Conservation (phyloP, 164 flowering plant species). For the Warburgia ugandensis region DNA sequence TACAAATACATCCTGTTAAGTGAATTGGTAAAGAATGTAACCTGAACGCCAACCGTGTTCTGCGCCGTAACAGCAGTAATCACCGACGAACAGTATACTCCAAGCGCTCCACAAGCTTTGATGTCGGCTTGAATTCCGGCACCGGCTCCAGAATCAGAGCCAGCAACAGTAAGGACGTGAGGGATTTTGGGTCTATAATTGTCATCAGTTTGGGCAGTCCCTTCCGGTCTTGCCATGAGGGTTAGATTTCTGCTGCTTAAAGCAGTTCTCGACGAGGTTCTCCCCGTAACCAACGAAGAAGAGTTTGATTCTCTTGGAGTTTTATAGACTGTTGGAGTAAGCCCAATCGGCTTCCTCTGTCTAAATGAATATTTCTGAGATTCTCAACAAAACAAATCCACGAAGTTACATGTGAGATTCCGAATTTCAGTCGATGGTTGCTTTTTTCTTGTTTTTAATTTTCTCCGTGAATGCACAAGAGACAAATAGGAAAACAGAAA, state of each 20-base stretch:
- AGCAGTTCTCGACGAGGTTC: background rate
- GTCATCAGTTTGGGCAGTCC: background rate
- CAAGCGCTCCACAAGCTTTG: conserved; percentile 81
- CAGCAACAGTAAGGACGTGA: conserved; percentile 61
- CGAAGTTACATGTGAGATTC: too few species aligned
- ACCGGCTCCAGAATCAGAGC: conserved; percentile 96
- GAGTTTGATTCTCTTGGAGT: too few species aligned
- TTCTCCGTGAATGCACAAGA: too few species aligned
- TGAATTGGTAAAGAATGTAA: conserved; percentile 4
- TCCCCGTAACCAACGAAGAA: too few species aligned
- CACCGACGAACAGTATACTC: conserved; percentile 90
- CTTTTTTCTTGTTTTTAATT: too few species aligned
- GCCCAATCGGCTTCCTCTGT: too few species aligned
- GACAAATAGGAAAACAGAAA: too few species aligned
- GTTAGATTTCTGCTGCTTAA: background rate
- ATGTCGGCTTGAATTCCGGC: conserved; percentile 98
- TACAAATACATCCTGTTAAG: background rate
- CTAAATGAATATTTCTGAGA: too few species aligned
- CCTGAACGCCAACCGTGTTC: conserved; percentile 97
- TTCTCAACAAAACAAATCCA: too few species aligned
- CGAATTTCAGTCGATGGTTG: too few species aligned
- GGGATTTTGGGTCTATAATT: conserved; percentile 28
- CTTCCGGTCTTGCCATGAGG: conserved; percentile 21
- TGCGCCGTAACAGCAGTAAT: conserved; percentile 94
- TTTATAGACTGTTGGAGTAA: too few species aligned